A percentile compares a stretch with the other conserved stretches of the same genome.
Conservation (phyloP, 441 rosid genomes). For the Jatropha multifida region DNA sequence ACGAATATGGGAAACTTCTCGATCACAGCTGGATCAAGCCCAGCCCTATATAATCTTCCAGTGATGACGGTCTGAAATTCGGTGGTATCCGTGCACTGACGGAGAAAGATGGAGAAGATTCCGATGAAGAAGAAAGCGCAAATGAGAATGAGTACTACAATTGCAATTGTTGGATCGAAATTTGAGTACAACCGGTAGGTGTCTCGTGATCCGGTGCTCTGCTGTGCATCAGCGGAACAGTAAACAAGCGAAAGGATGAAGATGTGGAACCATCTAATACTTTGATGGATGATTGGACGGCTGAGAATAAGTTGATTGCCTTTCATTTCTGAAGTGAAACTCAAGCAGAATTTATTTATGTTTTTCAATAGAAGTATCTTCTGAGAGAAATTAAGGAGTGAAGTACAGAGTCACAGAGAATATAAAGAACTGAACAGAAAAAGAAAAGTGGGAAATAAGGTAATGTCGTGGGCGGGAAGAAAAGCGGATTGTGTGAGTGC, state of each 20-base stretch:
- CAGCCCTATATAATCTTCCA: conserved; percentile 30
- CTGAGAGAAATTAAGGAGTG: no score
- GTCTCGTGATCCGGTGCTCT: conserved; percentile 7
- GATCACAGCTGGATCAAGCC: conserved; percentile 49
- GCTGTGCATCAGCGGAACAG: conserved; percentile 21
- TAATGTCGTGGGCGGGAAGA: conserved; percentile 26
- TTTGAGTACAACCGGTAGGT: conserved; percentile 20
- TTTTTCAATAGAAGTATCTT: not conserved
- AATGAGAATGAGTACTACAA: conserved; percentile 49
- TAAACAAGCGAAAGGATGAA: conserved; percentile 6
- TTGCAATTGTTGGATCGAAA: conserved; percentile 61
- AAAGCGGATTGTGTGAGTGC: not conserved
- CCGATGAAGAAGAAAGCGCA: conserved; percentile 62
- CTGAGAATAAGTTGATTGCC: not conserved
- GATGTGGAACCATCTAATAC: conserved; percentile 14
- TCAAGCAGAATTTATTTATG: no score
- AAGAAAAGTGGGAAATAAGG: not conserved
- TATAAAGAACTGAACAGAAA: not conserved
- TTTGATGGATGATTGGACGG: conserved; percentile 22
- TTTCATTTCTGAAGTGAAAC: not conserved
- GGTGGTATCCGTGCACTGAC: conserved; percentile 37
- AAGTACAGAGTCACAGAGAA: not conserved
- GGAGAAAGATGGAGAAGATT: conserved; percentile 64
- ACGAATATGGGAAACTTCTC: conserved; percentile 59
- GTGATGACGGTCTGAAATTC: conserved; percentile 22